Evolutionary conservation across 768 basidiomycete species (phyloP), one percentile per base, ranked within the genome.

Genomic region (Psilocybe azurescens): DNA sequence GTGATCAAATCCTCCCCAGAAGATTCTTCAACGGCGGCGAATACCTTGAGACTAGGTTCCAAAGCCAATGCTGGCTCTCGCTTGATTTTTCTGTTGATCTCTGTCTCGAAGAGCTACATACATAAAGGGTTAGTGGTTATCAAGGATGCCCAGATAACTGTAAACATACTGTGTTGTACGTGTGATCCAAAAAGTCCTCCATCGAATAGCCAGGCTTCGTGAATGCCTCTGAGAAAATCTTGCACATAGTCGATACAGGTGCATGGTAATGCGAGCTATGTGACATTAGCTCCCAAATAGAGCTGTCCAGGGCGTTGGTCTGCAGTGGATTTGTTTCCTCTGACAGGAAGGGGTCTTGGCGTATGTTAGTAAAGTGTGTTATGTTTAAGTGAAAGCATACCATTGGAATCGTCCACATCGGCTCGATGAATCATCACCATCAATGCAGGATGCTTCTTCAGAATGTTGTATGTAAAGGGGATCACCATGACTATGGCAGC

Each of bases 101-200:
- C 96, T 0, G 91, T 91, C 38, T 96, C 93, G 66, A 96, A 90
- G 32, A 99, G 81, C 95, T 97, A 70, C 20, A 46, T 36, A 32
- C 9, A 39, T 48, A 18, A 30, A 50, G 9, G 0, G 47, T 18
- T 13, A 56, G 33, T 30, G n/a, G n/a, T n/a, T n/a, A n/a, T n/a
- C n/a, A n/a, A n/a, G n/a, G 48, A 20, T 41, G 46, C 18, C 63
- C 33, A 46, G n/a, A 56, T 62, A 32, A 60, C 7, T 30, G 13
- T 36, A 56, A 32, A 24, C 67, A 58, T 67, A 95, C 93, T 66
- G 93, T 94, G 41, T 81, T 84, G 69, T 94, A 95, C 2, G 92
- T 91, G 72, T 99, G 97, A 73, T 99, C 97, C 71, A 98, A 74
- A 74, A 99, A 99, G 72, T 99, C 97, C 67, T 99, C 97, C 86